Evolutionary conservation across 2,329 filamentous ascomycete genomes (phyloP), one percentile per base, ranked within the genome.

Genomic region (Trichocomaceae sp.): DNA sequence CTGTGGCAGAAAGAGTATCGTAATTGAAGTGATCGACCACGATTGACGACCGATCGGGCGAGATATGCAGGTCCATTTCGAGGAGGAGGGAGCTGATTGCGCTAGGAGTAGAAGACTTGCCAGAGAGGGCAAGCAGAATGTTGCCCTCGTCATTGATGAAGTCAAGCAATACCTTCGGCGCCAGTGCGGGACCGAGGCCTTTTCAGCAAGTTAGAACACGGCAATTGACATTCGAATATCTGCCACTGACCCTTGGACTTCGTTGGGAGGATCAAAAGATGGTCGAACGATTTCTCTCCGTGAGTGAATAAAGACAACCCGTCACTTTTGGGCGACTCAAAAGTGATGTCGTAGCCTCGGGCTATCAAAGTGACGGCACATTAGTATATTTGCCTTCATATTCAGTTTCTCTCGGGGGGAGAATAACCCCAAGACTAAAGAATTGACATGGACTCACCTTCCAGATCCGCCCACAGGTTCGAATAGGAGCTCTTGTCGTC

Each of bases 11-110:
- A 31, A 81, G 63, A 55, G 81, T 79, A 67, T 97, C 92, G 75
- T 93, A 93, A 76, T 89, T 87, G 83, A 97, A 96, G 78, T 99
- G 93, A 74, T 97, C 93, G 58, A 97, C 86, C 5, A 96, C 86
- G 56, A 92, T 78, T 55, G 88, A 85, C 54, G 86, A 89, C 66
- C 91, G 88, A 73, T 96, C 92, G 35, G 83, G 75, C 39, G 93
- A 89, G n/a, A 96, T 82, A 62, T 85, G 79, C 66, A 99, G 87
- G 68, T 96, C 92, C 70, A 96, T 80, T 74, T 97, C 90, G 65
- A 88, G 77, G 50, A 97, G 87, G 55, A 95, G 79, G 42, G 87
- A 86, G 61, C 84, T 83, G 63, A 96, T 75, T 47, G 88, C 83
- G 53, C 82, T 83, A 13, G 92, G 84, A 2, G 87, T 85, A 15